Percentiles rank a stretch among this genome's conserved stretches.
phyloP scores from a whole-genome alignment of 78 protist genomes.

The Salpingoeca rosetta region DNA sequence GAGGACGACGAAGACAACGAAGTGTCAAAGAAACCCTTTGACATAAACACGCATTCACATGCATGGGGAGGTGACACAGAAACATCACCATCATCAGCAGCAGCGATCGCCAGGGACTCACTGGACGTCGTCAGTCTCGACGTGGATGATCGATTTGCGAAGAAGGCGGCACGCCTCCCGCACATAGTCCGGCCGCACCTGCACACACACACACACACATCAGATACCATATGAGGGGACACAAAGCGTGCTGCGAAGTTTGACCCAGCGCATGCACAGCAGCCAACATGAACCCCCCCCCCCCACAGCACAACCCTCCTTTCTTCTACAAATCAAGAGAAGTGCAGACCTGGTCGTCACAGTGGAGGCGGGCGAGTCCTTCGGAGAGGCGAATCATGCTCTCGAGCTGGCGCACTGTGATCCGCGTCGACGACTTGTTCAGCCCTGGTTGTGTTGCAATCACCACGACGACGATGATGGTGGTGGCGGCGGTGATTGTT shows the following conservation, averaged over 20 bases:
- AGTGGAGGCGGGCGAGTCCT: constrained; percentile 75
- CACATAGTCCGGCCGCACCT: constrained; percentile 23
- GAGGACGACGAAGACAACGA: too few species aligned
- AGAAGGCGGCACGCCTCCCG: constrained; percentile 51
- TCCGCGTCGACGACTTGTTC: constrained; percentile 45
- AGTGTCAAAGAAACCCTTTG: too few species aligned
- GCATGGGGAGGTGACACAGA: too few species aligned
- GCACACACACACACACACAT: too few species aligned
- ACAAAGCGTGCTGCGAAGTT: too few species aligned
- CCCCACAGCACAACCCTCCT: too few species aligned
- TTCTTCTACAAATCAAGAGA: too few species aligned
- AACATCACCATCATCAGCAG: neutral
- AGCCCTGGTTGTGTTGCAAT: neutral
- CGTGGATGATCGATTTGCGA: constrained; percentile 52
- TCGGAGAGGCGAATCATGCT: constrained; percentile 88
- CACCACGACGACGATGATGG: too few species aligned
- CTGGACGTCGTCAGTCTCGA: constrained; percentile 28
- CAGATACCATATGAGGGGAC: too few species aligned
- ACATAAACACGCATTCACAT: too few species aligned
- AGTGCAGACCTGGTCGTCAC: constrained; percentile 23
- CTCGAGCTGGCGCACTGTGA: constrained; percentile 98
- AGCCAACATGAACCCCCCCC: constrained; percentile 20
- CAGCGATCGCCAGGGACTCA: neutral
- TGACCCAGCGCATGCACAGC: neutral
- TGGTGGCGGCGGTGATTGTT: too few species aligned